Conservation (phyloP, 208 protist species). For the Trypanosoma avium region DNA sequence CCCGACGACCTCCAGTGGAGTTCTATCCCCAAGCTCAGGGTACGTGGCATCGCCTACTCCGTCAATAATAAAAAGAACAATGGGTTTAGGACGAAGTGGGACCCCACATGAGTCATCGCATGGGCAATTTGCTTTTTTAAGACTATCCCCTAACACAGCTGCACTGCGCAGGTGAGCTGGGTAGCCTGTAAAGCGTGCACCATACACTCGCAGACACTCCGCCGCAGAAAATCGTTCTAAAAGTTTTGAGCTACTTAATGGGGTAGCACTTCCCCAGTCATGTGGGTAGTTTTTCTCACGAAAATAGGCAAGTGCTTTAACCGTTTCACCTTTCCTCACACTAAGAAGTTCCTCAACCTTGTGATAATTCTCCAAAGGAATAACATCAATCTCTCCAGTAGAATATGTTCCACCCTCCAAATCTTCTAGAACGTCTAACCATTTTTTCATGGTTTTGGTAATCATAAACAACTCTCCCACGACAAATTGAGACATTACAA, state of each 20-base stretch:
- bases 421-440: slow-evolving; percentile 60
- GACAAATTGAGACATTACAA: slow-evolving; percentile 33
- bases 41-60: slow-evolving; percentile 72
- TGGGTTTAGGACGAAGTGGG: slow-evolving; percentile 43
- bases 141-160: slow-evolving; percentile 3
- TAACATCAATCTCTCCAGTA: slow-evolving; percentile 25
- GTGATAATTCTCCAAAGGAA: slow-evolving; percentile 26
- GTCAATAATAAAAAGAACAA: slow-evolving; percentile 80
- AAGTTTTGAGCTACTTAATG: slow-evolving; percentile 30
- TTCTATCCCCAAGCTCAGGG: slow-evolving; percentile 46
- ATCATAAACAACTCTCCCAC: slow-evolving; percentile 65
- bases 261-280: slow-evolving; percentile 39
- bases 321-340: slow-evolving; percentile 17
- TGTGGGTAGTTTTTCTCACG: slow-evolving; percentile 35
- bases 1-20: slow-evolving; percentile 70
- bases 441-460: slow-evolving; percentile 47
- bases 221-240: slow-evolving; percentile 40
- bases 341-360: slow-evolving; percentile 21
- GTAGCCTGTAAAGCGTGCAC: slow-evolving; percentile 39
- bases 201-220: slow-evolving; percentile 36
- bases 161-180: slow-evolving; percentile 34
- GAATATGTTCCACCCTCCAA: slow-evolving; percentile 36
- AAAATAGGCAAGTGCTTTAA: slow-evolving; percentile 48
- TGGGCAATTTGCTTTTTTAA: background rate
- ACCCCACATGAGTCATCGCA: slow-evolving; percentile 1